Conservation (phyloP, 2,329 filamentous ascomycete genomes). For the Grosmannia serpens region DNA sequence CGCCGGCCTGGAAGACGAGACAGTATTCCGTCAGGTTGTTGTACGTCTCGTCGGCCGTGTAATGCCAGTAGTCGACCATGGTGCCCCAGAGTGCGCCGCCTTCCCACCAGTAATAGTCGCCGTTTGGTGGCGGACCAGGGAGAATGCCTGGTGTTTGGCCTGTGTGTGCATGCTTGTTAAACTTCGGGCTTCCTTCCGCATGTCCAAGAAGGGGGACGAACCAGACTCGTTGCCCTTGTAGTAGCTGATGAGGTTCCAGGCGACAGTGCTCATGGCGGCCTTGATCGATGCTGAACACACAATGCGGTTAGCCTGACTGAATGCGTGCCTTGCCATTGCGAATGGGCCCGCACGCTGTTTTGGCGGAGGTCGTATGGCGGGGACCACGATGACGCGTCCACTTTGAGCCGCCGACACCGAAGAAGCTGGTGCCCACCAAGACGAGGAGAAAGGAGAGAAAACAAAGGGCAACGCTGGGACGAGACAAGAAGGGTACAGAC, state of each 20-base stretch:
- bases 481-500: not conserved
- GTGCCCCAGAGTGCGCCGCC: slow-evolving; percentile 57
- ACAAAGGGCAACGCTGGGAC: not conserved
- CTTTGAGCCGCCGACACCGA: not conserved
- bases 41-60: slow-evolving; percentile 52
- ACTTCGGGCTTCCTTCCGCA: not conserved
- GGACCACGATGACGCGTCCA: not conserved
- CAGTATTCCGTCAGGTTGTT: slow-evolving; percentile 46
- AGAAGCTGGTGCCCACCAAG: not conserved
- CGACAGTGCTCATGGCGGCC: slow-evolving; percentile 32
- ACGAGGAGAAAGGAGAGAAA: not conserved
- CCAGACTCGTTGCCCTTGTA: slow-evolving; percentile 35
- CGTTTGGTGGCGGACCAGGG: slow-evolving; percentile 38
- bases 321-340: not conserved
- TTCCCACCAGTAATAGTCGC: slow-evolving; percentile 66
- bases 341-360: not conserved
- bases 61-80: slow-evolving; percentile 58
- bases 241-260: slow-evolving; percentile 37
- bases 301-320: not conserved
- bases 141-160: slow-evolving; percentile 44
- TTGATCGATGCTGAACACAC: slow-evolving; percentile 30
- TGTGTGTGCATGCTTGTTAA: not conserved
- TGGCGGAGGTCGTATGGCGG: not conserved
- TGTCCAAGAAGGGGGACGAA: not conserved
- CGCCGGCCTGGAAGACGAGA: slow-evolving; percentile 47